Evolutionary conservation across 352 stramenopile genomes (phyloP), one percentile per base, ranked within the genome.

Genomic region (Pythium rishiriense): DNA sequence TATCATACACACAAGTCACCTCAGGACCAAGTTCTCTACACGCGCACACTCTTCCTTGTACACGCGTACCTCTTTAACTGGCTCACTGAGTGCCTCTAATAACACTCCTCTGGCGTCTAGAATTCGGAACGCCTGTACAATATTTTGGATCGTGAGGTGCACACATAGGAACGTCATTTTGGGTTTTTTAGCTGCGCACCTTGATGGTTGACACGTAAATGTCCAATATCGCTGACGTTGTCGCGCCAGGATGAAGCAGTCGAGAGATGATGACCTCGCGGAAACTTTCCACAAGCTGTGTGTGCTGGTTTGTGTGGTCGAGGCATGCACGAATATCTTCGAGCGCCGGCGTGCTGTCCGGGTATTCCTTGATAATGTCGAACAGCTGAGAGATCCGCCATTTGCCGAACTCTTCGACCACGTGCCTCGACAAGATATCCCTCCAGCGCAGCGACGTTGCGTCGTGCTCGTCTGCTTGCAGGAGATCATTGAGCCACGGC

Each of bases 181-280:
- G 37, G 19, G 24, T 21, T 17, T 25, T 19, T 1, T 28, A n/a
- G 4, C 10, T 41, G 41, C 42, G 24, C 28, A 88, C 81, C 72
- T 98, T 98, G 62, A 99, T 99, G 2, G 93, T 98, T 35, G 87
- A 92, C 46, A 99, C 97, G 75, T 99, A 99, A 25, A 99, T 94
- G 71, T 99, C 94, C 56, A 99, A 87, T 60, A 99, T 99, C 60
- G 98, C 90, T 10, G 83, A 89, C 0, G 97, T 99, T 64, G 97
- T 98, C 0, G 96, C 97, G 49, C 97, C 97, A 15, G 96, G 91
- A 74, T 99, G 97, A 28, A 99, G 76, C 37, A 99, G 73, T 17
- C 97, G 83, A n/a, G 77, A 75, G 22, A 85, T 58, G 33, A 99
- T 71, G 9, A 84, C 88, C 7, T 68, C 58, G 41, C 86, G 75